Evolutionary conservation across 768 basidiomycete genomes (phyloP), one percentile per base, ranked within the genome.

Genomic region (Multifurca ochricompacta): DNA sequence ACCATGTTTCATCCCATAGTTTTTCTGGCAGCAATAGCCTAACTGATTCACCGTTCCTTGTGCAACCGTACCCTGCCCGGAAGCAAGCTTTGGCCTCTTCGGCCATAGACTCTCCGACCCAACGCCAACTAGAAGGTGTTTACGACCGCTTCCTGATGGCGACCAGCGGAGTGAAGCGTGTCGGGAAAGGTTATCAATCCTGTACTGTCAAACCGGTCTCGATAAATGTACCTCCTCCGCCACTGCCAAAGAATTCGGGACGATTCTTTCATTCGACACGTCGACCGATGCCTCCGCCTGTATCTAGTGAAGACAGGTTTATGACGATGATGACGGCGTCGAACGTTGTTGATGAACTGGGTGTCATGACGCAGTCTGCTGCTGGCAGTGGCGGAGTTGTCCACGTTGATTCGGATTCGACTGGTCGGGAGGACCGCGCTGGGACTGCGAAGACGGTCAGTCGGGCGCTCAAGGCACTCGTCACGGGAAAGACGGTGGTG

Each of bases 91-190:
- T 64, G 18, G 71, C 70, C 10, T 68, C 70, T 8, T 61, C 63
- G 4, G 59, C 64, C 18, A 63, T 76, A 4, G 80, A 83, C 54
- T 76, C 82, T 0, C 82, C 84, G 0, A 75, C 75, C 52, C 78
- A 71, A 54, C 81, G 76, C 37, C 79, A 77, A 42, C 63, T 86
- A 25, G 87, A 90, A 70, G 79, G 79, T 51, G 83, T 85, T 16
- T 91, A 91, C 57, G 89, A 91, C 60, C 80, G 84, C 37, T 84
- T 90, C 71, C 73, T 91, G 27, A 86, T 89, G 84, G 83, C 87
- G 10, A 87, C 85, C 1, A 79, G 82, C 2, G 84, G 85, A 25
- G 87, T 91, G 36, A 89, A 83, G 64, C 85, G 87, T 27, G 70
- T 85, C 7, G 89, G 89, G 3, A 82, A 80, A 63, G 88, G 89